These are phyloP conservation scores for Russula sp. DNA, from an alignment of 768 basidiomycete species.

Conservation along the genomic window DNA sequence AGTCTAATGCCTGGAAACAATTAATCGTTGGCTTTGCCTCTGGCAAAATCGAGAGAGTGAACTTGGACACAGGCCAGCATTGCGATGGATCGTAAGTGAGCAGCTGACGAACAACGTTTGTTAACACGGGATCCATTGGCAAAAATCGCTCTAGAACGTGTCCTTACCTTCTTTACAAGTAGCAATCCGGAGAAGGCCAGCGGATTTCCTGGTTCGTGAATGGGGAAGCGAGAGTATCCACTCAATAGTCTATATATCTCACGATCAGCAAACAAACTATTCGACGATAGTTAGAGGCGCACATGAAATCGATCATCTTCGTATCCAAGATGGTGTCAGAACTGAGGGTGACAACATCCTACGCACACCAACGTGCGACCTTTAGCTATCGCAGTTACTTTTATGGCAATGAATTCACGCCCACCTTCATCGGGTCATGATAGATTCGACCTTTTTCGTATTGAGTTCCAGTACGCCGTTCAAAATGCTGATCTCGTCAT, in stretches of 20 bases:
- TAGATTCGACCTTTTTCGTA: slow-evolving; percentile 56
- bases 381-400: neutral
- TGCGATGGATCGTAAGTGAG: slow-evolving; percentile 86
- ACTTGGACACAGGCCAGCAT: slow-evolving; percentile 66
- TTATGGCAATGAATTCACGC: neutral
- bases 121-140: slow-evolving; percentile 1
- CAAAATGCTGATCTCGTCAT: slow-evolving; percentile 78
- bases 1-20: slow-evolving; percentile 93
- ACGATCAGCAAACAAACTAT: slow-evolving; percentile 11
- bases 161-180: slow-evolving; percentile 72
- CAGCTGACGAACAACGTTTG: slow-evolving; percentile 47
- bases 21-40: slow-evolving; percentile 88
- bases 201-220: slow-evolving; percentile 70
- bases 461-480: slow-evolving; percentile 79
- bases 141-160: neutral
- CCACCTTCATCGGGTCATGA: slow-evolving; percentile 58
- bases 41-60: slow-evolving; percentile 79
- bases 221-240: slow-evolving; percentile 90
- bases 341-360: slow-evolving; percentile 83
- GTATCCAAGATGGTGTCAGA: slow-evolving; percentile 79
- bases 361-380: neutral
- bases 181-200: slow-evolving; percentile 76
- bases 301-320: slow-evolving; percentile 73
- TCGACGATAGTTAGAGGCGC: slow-evolving; percentile 32
- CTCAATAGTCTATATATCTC: slow-evolving; percentile 50